These are phyloP conservation scores for Puccinia hordei DNA, from an alignment of 1,284 basidiomycete species.

Conservation along the genomic window DNA sequence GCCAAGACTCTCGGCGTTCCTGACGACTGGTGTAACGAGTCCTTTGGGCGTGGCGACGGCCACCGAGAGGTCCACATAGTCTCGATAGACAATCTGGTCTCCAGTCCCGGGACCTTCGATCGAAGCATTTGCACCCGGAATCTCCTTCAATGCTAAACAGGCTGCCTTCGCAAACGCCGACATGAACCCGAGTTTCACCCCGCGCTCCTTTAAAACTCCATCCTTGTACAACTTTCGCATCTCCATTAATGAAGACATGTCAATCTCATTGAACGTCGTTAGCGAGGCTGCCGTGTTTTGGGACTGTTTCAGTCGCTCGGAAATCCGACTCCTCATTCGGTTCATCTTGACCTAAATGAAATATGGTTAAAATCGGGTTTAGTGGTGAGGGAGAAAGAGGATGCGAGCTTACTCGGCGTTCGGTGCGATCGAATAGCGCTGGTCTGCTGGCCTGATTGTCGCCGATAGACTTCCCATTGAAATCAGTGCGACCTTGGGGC, in stretches of 20 bases:
- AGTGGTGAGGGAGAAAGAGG: background rate
- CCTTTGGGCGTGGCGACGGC: constrained; percentile 98
- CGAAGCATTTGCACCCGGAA: constrained; percentile 89
- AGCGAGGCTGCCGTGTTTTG: constrained; percentile 95
- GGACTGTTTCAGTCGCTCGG: constrained; percentile 95
- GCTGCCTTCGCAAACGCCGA: constrained; percentile 90
- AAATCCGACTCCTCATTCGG: constrained; percentile 94
- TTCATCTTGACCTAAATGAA: constrained; percentile 89
- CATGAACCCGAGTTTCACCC: constrained; percentile 98
- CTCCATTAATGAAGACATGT: constrained; percentile 93
- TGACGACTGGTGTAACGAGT: constrained; percentile 90
- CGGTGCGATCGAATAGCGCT: constrained; percentile 37
- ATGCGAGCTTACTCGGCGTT: constrained; percentile 28
- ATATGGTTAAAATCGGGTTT: too few species aligned
- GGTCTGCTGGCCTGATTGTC: constrained; percentile 63
- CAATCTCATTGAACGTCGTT: constrained; percentile 99
- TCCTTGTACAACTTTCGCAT: constrained; percentile 97
- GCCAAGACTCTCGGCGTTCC: constrained; percentile 83
- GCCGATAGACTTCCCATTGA: constrained; percentile 21
- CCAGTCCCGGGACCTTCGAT: constrained; percentile 67
- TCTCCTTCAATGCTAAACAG: constrained; percentile 82
- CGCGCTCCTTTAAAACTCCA: constrained; percentile 83
- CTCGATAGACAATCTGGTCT: constrained; percentile 48
- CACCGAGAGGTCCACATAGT: constrained; percentile 73
- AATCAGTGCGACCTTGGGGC: constrained; percentile 29